A percentile compares a stretch with the other conserved stretches of the same genome.
Evolutionary conservation across 1,139 yeast species (phyloP).

Genomic region (Hyphopichia buzzinii): DNA sequence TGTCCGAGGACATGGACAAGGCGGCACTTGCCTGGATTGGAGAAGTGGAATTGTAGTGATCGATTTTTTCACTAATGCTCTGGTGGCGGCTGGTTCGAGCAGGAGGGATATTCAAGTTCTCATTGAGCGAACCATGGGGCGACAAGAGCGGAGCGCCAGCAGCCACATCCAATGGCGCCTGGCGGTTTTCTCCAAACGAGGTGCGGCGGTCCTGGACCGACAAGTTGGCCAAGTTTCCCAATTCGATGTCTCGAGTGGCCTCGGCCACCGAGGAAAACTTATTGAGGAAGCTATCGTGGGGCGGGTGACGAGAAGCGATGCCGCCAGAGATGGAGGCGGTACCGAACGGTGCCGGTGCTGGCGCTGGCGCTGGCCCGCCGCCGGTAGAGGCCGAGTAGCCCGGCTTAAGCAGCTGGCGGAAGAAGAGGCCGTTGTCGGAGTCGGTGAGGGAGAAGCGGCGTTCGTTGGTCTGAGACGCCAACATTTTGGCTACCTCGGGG

Average conservation of each 20-base stretch:
- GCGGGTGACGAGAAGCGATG: slow-evolving; percentile 47
- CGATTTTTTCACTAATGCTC: slow-evolving; percentile 64
- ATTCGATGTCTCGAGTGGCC: slow-evolving; percentile 73
- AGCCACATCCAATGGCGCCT: slow-evolving; percentile 19
- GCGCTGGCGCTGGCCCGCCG: slow-evolving; percentile 7
- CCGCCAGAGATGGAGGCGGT: slow-evolving; percentile 66
- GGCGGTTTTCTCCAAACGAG: slow-evolving; percentile 32
- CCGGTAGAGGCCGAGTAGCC: slow-evolving; percentile 18
- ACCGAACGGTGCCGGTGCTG: slow-evolving; percentile 32
- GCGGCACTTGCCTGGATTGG: slow-evolving; percentile 50
- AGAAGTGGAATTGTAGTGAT: slow-evolving; percentile 51
- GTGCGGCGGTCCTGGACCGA: slow-evolving; percentile 42
- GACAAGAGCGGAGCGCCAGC: slow-evolving; percentile 16
- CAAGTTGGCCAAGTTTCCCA: slow-evolving; percentile 25
- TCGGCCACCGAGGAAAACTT: slow-evolving; percentile 77
- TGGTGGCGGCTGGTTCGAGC: slow-evolving; percentile 49
- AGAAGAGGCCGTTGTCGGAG: slow-evolving; percentile 35
- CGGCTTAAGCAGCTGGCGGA: slow-evolving; percentile 48
- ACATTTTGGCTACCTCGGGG: slow-evolving; percentile 48
- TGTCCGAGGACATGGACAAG: slow-evolving; percentile 32
- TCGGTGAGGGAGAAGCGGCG: slow-evolving; percentile 42
- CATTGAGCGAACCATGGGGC: slow-evolving; percentile 52
- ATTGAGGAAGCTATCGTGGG: slow-evolving; percentile 54
- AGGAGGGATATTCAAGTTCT: slow-evolving; percentile 45
- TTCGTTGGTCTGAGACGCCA: slow-evolving; percentile 10